Evolutionary conservation across 345 rosid genomes (phyloP).

Genomic region (Microcos paniculata): DNA sequence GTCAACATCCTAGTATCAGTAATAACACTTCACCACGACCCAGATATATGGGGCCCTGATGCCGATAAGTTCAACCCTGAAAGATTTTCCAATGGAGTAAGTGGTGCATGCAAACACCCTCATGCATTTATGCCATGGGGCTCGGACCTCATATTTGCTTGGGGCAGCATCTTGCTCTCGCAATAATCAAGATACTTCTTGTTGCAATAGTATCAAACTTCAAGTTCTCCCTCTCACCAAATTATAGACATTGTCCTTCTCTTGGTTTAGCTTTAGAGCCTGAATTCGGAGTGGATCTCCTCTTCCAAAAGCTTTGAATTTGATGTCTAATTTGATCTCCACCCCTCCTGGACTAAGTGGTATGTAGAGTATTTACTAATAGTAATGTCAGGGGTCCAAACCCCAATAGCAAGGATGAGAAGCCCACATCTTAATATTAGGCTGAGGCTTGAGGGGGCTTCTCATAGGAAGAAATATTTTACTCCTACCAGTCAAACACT

Average conservation of each 20-base stretch:
- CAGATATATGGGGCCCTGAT: constrained; percentile 45
- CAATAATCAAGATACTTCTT: constrained; percentile 37
- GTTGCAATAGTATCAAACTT: constrained; percentile 32
- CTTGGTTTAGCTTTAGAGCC: constrained; percentile 36
- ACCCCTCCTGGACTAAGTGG: too few relatives aligned
- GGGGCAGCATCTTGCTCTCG: constrained; percentile 40
- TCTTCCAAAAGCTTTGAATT: too few relatives aligned
- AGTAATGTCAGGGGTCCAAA: too few relatives aligned
- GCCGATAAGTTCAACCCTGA: constrained; percentile 32
- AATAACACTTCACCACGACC: constrained; percentile 34
- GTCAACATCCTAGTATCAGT: constrained; percentile 28
- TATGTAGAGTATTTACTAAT: too few relatives aligned
- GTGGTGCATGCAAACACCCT: constrained; percentile 32
- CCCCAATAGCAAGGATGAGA: too few relatives aligned
- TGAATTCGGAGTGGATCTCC: constrained; percentile 26
- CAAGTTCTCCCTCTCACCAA: constrained; percentile 29
- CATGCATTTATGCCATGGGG: constrained; percentile 43
- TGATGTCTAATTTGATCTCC: too few relatives aligned
- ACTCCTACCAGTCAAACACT: too few relatives aligned
- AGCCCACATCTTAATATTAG: too few relatives aligned
- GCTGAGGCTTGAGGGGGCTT: too few relatives aligned
- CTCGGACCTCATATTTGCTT: constrained; percentile 39
- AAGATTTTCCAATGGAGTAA: constrained; percentile 36
- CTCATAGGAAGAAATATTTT: too few relatives aligned
- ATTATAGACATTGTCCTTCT: constrained; percentile 31